phyloP scores from a whole-genome alignment of 441 rosid species.

The Macaranga tanarius region DNA sequence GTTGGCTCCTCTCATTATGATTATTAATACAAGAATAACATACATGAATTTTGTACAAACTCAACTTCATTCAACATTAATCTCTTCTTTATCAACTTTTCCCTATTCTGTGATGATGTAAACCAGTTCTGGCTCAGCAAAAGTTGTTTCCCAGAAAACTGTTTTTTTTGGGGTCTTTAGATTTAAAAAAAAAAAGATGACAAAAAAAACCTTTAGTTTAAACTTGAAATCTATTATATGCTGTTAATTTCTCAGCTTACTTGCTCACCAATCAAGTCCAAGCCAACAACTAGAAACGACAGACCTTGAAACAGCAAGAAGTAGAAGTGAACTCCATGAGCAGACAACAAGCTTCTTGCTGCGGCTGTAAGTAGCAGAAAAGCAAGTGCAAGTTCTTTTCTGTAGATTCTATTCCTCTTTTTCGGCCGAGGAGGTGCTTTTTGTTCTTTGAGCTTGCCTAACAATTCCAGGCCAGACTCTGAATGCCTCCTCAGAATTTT shows the following conservation, averaged over 20 bases:
- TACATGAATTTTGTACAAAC: conserved; percentile 18
- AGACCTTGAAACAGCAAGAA: conserved; percentile 86
- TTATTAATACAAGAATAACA: conserved; percentile 14
- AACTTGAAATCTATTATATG: conserved; percentile 2
- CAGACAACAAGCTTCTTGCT: conserved; percentile 77
- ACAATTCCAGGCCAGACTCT: conserved; percentile 65
- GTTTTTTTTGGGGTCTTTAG: conserved; percentile 10
- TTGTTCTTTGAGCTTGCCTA: conserved; percentile 59
- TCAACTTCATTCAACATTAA: conserved; percentile 12
- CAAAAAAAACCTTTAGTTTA: conserved; percentile 11
- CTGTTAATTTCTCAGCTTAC: conserved; percentile 38
- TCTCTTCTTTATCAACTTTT: conserved; percentile 12
- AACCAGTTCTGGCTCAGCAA: conserved; percentile 9
- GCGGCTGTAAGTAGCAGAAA: conserved; percentile 82
- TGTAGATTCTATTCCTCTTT: conserved; percentile 63
- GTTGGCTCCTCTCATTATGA: conserved; percentile 2
- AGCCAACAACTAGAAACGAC: conserved; percentile 77
- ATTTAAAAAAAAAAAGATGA: conserved; percentile 26
- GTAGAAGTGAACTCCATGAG: conserved; percentile 92
- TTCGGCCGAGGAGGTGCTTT: conserved; percentile 31
- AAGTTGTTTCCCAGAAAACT: conserved; percentile 22
- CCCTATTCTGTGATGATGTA: conserved; percentile 19
- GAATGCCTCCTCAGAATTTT: conserved; percentile 67
- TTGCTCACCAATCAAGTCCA: conserved; percentile 98
- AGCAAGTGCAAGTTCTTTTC: conserved; percentile 83